Conservation (phyloP, 2,329 filamentous ascomycete species). For the Xylariaceae sp. region DNA sequence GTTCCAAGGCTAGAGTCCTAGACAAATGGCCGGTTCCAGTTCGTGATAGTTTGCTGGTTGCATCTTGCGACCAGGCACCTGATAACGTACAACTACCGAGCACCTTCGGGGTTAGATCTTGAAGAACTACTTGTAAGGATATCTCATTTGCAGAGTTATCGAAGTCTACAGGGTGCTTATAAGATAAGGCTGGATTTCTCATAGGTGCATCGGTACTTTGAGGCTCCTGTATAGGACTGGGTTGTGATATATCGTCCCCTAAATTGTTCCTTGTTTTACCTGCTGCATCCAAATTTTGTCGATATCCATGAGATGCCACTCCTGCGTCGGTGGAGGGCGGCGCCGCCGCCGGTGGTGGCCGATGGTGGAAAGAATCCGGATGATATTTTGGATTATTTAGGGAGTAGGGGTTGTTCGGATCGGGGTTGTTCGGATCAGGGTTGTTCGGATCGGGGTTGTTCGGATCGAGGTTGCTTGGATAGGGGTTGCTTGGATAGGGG, state of each 20-base stretch:
- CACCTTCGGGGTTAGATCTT: not conserved
- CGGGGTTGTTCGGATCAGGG: no score
- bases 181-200: not conserved
- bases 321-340: not conserved
- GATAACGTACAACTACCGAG: not conserved
- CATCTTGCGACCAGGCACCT: not conserved
- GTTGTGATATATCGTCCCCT: not conserved
- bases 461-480: no score
- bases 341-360: no score
- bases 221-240: not conserved
- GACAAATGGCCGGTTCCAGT: not conserved
- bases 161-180: not conserved
- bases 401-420: no score
- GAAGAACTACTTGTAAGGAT: not conserved
- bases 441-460: no score
- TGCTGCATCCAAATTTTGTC: not conserved
- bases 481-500: no score
- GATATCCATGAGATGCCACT: not conserved
- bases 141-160: not conserved
- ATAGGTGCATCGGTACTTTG: not conserved
- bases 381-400: no score
- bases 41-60: not conserved
- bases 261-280: not conserved
- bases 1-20: slow-evolving; percentile 8
- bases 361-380: no score